phyloP scores from a whole-genome alignment of 768 basidiomycete species.

The Boletus rufocinnamomeus region DNA sequence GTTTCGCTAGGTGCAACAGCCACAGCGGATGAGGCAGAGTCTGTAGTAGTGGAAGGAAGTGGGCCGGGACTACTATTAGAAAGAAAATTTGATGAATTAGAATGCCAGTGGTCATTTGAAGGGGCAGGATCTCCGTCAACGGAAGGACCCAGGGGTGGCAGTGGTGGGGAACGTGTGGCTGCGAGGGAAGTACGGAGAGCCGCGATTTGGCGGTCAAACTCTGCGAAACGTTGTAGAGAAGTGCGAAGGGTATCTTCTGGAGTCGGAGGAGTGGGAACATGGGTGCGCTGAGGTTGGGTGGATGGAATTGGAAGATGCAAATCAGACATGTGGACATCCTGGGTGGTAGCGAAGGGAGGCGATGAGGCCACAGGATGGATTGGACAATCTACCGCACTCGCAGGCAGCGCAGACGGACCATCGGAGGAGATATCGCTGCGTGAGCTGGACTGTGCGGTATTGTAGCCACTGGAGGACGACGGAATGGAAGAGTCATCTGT shows the following conservation, averaged over 20 bases:
- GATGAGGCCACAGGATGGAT: slow-evolving; percentile 22
- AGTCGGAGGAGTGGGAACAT: slow-evolving; percentile 15
- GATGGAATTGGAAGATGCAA: slow-evolving; percentile 28
- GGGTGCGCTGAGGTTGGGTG: slow-evolving; percentile 15
- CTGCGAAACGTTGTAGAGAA: slow-evolving; percentile 53
- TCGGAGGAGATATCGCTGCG: slow-evolving; percentile 33
- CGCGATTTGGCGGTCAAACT: slow-evolving; percentile 55
- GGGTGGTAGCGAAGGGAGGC: slow-evolving; percentile 44
- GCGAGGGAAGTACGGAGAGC: slow-evolving; percentile 45
- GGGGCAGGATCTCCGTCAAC: slow-evolving; percentile 19
- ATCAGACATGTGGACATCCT: slow-evolving; percentile 56
- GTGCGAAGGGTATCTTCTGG: slow-evolving; percentile 43
- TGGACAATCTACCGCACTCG: slow-evolving; percentile 21
- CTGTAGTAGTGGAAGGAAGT: slow-evolving; percentile 4
- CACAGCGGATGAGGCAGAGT: slow-evolving; percentile 12
- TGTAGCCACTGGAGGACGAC: slow-evolving; percentile 39
- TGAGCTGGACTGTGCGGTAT: slow-evolving; percentile 38
- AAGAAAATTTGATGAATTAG: slow-evolving; percentile 24
- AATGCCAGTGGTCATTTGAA: slow-evolving; percentile 22
- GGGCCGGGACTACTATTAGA: slow-evolving; percentile 9
- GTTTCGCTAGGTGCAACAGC: slow-evolving; percentile 13
- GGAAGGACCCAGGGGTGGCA: slow-evolving; percentile 28
- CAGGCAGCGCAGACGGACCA: slow-evolving; percentile 16
- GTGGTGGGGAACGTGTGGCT: slow-evolving; percentile 29
- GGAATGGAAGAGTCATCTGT: slow-evolving; percentile 36